Evolutionary conservation across 2,329 filamentous ascomycete species (phyloP).

Genomic region (Remersonia thermophila): DNA sequence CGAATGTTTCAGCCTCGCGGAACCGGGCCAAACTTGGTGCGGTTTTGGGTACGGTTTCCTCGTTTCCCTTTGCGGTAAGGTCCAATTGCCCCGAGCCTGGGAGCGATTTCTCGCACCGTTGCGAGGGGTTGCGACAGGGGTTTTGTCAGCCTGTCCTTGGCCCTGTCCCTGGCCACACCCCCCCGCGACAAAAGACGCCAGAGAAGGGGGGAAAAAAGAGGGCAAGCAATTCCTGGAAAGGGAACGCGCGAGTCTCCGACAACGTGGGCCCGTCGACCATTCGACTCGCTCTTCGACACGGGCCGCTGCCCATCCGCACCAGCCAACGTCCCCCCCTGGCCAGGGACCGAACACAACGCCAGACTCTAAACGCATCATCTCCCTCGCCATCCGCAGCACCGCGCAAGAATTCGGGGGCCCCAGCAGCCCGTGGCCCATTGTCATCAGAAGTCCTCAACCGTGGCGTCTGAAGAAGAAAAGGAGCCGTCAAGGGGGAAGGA

Average conservation of each 20-base stretch:
- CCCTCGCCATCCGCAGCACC: too few relatives aligned
- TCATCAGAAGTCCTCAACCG: too few relatives aligned
- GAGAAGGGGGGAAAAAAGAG: neutral
- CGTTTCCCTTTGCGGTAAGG: constrained; percentile 10
- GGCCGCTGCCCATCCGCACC: neutral
- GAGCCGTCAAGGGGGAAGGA: too few relatives aligned
- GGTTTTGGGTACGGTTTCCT: constrained; percentile 5
- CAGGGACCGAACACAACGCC: too few relatives aligned
- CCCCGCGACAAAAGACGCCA: neutral
- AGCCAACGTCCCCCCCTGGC: neutral
- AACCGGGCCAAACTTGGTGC: constrained; percentile 10
- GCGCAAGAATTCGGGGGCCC: too few relatives aligned
- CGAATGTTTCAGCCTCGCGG: constrained; percentile 20
- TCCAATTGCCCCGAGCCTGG: neutral
- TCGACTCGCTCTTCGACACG: neutral
- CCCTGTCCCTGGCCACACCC: neutral
- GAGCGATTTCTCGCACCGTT: neutral
- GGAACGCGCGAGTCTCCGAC: constrained; percentile 4
- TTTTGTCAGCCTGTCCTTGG: neutral
- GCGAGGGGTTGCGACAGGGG: neutral
- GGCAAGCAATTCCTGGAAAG: constrained; percentile 3
- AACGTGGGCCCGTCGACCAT: constrained; percentile 1
- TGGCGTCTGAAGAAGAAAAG: too few relatives aligned
- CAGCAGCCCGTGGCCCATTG: too few relatives aligned
- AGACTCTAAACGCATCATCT: too few relatives aligned